A percentile compares a stretch with the other conserved stretches of the same genome.
phyloP scores from a whole-genome alignment of 2,329 filamentous ascomycete species.

The Fusarium illudens region DNA sequence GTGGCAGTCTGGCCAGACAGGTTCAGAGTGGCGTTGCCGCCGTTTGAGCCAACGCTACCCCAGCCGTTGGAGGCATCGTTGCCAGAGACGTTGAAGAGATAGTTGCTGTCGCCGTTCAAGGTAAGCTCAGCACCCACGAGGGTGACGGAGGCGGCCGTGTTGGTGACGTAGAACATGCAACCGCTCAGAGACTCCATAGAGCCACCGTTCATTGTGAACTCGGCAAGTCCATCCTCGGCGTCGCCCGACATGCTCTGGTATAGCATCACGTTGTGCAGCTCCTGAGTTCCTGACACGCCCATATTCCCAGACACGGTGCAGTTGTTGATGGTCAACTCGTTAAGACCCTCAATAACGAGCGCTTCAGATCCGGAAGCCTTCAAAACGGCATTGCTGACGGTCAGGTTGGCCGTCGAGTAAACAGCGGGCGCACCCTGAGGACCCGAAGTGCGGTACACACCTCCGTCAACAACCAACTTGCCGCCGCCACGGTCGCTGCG shows the following conservation, averaged over 20 bases:
- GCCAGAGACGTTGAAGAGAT: slow-evolving; percentile 21
- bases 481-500: slow-evolving; percentile 21
- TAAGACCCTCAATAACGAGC: slow-evolving; percentile 21
- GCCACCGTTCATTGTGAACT: slow-evolving; percentile 21
- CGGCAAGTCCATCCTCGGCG: slow-evolving; percentile 17
- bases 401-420: slow-evolving; percentile 22
- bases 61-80: slow-evolving; percentile 19
- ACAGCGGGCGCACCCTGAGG: slow-evolving; percentile 16
- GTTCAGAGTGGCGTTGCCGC: slow-evolving; percentile 11
- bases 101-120: slow-evolving; percentile 13
- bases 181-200: slow-evolving; percentile 15
- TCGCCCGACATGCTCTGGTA: slow-evolving; percentile 27
- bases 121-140: slow-evolving; percentile 11
- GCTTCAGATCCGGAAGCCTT: slow-evolving; percentile 5
- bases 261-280: slow-evolving; percentile 25
- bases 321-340: slow-evolving; percentile 22
- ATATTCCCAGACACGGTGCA: slow-evolving; percentile 23
- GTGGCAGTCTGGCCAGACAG: slow-evolving; percentile 14
- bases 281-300: slow-evolving; percentile 8
- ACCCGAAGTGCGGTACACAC: slow-evolving; percentile 13
- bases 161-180: slow-evolving; percentile 26
- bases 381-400: slow-evolving; percentile 13
- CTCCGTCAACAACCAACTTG: slow-evolving; percentile 14
- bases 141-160: slow-evolving; percentile 13
- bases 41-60: slow-evolving; percentile 20